These are phyloP conservation scores for Ustilago nuda DNA, from an alignment of 1,284 basidiomycete species.

Conservation along the genomic window DNA sequence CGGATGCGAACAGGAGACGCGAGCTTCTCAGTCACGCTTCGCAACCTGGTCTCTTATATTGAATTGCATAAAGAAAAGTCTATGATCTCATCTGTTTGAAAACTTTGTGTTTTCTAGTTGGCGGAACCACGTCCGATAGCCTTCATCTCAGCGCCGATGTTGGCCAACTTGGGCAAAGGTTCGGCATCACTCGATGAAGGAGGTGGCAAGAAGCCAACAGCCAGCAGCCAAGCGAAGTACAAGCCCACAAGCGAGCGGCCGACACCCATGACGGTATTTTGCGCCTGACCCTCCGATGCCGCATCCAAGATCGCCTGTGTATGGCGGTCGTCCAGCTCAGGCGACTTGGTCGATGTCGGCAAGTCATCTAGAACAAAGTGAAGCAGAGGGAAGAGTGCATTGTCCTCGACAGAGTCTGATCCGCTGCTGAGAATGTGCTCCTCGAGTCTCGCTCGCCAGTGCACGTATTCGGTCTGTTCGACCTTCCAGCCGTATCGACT, in stretches of 20 bases:
- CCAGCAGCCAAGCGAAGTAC: constrained; percentile 94
- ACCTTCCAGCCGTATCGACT: constrained; percentile 84
- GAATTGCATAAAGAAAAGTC: not conserved
- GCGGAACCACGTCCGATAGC: constrained; percentile 68
- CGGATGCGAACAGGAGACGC: no score
- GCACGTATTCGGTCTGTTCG: constrained; percentile 84
- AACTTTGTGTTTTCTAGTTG: constrained; percentile 33
- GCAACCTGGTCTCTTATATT: not conserved
- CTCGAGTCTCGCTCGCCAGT: constrained; percentile 92
- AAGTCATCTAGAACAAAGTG: constrained; percentile 98
- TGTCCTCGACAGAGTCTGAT: constrained; percentile 77
- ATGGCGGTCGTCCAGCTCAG: constrained; percentile 89
- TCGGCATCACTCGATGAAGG: constrained; percentile 35
- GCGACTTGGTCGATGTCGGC: constrained; percentile 93
- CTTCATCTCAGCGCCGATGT: constrained; percentile 47
- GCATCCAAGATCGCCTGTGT: constrained; percentile 77
- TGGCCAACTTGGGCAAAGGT: constrained; percentile 57
- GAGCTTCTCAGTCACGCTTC: not conserved
- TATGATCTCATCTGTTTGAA: not conserved
- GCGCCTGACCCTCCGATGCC: constrained; percentile 70
- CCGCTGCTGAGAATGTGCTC: constrained; percentile 81
- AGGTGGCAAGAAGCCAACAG: constrained; percentile 79
- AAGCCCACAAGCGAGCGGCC: constrained; percentile 81
- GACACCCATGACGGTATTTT: constrained; percentile 76
- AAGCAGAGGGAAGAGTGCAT: constrained; percentile 94